phyloP scores from a whole-genome alignment of 179 eudicot species.

The Beta lomatogona region DNA sequence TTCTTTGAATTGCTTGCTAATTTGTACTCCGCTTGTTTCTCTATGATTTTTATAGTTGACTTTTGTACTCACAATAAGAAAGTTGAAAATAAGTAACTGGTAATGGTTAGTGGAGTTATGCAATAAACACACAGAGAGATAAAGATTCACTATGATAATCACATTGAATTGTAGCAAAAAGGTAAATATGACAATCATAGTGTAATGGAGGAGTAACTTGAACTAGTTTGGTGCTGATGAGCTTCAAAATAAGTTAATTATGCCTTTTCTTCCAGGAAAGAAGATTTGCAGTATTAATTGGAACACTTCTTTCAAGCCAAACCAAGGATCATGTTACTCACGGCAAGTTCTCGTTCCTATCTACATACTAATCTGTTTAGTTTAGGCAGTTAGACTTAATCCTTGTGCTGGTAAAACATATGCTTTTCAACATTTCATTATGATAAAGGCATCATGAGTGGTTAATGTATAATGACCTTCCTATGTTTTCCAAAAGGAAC shows the following conservation, averaged over 20 bases:
- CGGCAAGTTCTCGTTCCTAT: conserved; percentile 55
- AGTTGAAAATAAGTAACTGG: neutral
- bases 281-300: conserved; percentile 75
- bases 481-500: neutral
- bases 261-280: conserved; percentile 62
- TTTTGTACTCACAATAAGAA: neutral
- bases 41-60: neutral
- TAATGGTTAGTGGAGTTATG: neutral
- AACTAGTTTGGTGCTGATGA: conserved; percentile 12
- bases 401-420: too few species aligned
- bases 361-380: neutral
- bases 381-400: neutral
- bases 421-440: neutral
- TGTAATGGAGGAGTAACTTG: neutral
- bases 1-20: conserved; percentile 1
- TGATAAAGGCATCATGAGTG: neutral
- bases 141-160: neutral
- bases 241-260: conserved; percentile 6
- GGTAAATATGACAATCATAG: neutral
- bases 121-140: neutral
- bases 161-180: neutral
- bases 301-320: conserved; percentile 92
- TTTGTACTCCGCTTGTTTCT: neutral
- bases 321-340: conserved; percentile 94
- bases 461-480: neutral